Conservation (phyloP, 768 basidiomycete genomes). For the Calocera viscosa region DNA sequence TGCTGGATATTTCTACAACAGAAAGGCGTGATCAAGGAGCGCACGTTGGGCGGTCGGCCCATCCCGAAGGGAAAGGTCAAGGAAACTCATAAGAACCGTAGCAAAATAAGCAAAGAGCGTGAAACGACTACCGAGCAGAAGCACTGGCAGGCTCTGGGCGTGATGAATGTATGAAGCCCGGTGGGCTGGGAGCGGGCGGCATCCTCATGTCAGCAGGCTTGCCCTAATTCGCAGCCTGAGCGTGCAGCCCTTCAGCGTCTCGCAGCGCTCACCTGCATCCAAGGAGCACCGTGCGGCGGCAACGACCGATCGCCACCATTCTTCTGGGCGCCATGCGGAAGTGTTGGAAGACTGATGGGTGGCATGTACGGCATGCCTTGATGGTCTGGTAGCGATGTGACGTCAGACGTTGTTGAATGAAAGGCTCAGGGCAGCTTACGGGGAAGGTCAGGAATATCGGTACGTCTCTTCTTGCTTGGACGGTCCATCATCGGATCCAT, state of each 20-base stretch:
- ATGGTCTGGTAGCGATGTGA: not conserved
- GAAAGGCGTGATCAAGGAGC: not conserved
- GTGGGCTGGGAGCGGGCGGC: not conserved
- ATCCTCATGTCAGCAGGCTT: not conserved
- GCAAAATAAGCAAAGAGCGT: not conserved
- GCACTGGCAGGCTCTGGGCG: not conserved
- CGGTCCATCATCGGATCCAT: not conserved
- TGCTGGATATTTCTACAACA: conserved; percentile 5
- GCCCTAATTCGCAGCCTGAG: not conserved
- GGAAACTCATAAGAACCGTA: not conserved
- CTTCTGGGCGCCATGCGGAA: not conserved
- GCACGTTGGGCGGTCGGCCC: not conserved
- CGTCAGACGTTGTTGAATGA: not conserved
- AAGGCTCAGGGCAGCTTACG: not conserved
- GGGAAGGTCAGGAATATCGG: not conserved
- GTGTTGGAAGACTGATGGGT: not conserved
- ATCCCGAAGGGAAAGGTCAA: not conserved
- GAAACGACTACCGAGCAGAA: not conserved
- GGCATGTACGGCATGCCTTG: not conserved
- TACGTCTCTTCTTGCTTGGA: not conserved
- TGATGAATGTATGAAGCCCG: not conserved
- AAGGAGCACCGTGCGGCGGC: not conserved
- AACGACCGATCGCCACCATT: not conserved
- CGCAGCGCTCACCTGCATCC: not conserved
- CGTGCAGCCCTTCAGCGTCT: not conserved